These are phyloP conservation scores for Chloranthus sessilifolius DNA, from an alignment of 164 flowering plant species.

Conservation along the genomic window DNA sequence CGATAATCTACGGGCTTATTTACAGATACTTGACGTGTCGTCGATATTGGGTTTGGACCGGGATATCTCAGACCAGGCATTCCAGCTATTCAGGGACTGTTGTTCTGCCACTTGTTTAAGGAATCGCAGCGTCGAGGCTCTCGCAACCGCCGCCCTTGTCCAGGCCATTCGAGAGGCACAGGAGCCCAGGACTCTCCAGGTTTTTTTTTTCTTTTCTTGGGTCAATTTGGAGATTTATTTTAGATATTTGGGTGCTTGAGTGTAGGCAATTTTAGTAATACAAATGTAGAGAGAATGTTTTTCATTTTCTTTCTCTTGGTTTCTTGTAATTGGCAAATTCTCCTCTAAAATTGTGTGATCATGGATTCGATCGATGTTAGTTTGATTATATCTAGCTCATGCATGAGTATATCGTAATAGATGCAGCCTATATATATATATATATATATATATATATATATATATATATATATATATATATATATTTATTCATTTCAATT, in stretches of 20 bases:
- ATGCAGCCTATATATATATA: no score
- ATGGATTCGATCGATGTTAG: no score
- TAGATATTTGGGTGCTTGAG: background rate
- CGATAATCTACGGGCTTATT: conserved; percentile 83
- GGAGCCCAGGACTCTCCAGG: conserved; percentile 98
- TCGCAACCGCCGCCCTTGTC: conserved; percentile 95
- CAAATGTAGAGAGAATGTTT: no score
- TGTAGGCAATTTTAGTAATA: no score
- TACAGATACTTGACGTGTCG: conserved; percentile 90
- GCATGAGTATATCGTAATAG: no score
- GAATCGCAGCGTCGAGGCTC: conserved; percentile 93
- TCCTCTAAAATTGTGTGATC: no score
- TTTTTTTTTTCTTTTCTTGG: conserved; percentile 6
- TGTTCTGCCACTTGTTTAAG: conserved; percentile 91
- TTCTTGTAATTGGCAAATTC: no score
- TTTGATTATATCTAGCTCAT: no score
- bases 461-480: no score
- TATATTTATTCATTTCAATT: no score
- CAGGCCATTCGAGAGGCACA: conserved; percentile 97
- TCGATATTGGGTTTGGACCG: conserved; percentile 74
- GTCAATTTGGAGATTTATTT: background rate
- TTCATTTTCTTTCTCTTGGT: no score
- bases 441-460: no score
- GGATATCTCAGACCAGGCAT: conserved; percentile 86
- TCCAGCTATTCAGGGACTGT: conserved; percentile 90